phyloP scores from a whole-genome alignment of 1,139 yeast genomes.

The Geotrichum phurueaensis region DNA sequence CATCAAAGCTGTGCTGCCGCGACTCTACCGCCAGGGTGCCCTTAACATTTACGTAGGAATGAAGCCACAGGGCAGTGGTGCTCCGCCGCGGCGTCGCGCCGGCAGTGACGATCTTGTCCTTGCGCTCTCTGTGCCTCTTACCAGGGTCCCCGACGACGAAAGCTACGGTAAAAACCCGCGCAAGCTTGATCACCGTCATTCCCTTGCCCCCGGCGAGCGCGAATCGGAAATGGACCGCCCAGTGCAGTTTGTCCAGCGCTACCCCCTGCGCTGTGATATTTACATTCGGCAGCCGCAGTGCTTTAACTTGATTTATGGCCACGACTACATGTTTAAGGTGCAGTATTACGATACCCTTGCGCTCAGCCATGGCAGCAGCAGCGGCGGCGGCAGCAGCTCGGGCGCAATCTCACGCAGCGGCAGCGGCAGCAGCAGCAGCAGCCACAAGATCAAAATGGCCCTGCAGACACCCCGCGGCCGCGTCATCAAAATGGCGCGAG shows the following conservation, averaged over 20 bases:
- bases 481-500: constrained; percentile 51
- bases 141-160: constrained; percentile 55
- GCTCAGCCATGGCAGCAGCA: neutral
- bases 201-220: neutral
- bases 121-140: constrained; percentile 69
- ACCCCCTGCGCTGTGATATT: constrained; percentile 49
- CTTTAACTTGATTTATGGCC: constrained; percentile 49
- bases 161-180: constrained; percentile 26
- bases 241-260: constrained; percentile 38
- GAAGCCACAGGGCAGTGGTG: constrained; percentile 52
- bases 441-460: constrained; percentile 44
- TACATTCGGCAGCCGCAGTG: constrained; percentile 84
- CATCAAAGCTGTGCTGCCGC: constrained; percentile 76
- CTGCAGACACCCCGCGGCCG: constrained; percentile 82
- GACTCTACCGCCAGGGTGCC: constrained; percentile 59
- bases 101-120: constrained; percentile 61
- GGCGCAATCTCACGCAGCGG: neutral
- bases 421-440: constrained; percentile 19
- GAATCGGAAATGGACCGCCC: constrained; percentile 27
- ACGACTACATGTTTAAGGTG: constrained; percentile 58
- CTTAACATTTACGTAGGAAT: constrained; percentile 69
- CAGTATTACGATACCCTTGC: constrained; percentile 54
- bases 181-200: neutral
- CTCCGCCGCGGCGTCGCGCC: neutral
- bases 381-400: neutral